Conservation (phyloP, 441 rosid genomes). For the Adansonia grandidieri region DNA sequence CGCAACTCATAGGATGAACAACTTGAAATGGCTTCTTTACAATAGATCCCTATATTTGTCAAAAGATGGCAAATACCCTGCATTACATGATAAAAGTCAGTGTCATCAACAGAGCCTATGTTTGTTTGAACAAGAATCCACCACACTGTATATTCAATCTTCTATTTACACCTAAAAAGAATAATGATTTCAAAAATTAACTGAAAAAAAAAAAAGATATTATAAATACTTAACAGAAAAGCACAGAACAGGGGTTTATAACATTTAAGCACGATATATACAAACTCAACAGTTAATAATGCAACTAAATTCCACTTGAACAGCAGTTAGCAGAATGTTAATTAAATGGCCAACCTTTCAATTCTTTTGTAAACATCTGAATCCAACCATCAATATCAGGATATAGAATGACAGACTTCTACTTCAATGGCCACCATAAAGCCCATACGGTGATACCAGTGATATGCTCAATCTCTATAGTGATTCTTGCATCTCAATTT, state of each 20-base stretch:
- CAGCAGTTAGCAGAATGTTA: conserved; percentile 9
- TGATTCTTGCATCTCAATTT: conserved; percentile 10
- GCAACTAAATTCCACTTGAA: conserved; percentile 3
- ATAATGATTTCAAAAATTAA: background rate
- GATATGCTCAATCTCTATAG: background rate
- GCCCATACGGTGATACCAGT: background rate
- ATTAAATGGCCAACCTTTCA: background rate
- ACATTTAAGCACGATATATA: background rate
- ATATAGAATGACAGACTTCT: background rate
- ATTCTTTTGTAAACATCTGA: background rate
- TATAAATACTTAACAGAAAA: background rate
- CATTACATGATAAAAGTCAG: conserved; percentile 34
- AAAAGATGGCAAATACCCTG: conserved; percentile 93
- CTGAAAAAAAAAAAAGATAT: background rate
- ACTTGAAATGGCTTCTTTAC: conserved; percentile 69
- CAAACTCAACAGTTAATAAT: background rate
- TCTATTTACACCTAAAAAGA: conserved; percentile 4
- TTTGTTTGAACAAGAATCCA: background rate
- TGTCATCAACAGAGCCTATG: conserved; percentile 9
- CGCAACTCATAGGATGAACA: conserved; percentile 48
- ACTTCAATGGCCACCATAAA: background rate
- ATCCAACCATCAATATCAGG: conserved; percentile 3
- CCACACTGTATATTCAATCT: conserved; percentile 13
- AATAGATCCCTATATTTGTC: conserved; percentile 67
- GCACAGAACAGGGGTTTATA: background rate